Evolutionary conservation across 805 yeast genomes (phyloP).

Genomic region (Scheffersomyces lignosus): DNA sequence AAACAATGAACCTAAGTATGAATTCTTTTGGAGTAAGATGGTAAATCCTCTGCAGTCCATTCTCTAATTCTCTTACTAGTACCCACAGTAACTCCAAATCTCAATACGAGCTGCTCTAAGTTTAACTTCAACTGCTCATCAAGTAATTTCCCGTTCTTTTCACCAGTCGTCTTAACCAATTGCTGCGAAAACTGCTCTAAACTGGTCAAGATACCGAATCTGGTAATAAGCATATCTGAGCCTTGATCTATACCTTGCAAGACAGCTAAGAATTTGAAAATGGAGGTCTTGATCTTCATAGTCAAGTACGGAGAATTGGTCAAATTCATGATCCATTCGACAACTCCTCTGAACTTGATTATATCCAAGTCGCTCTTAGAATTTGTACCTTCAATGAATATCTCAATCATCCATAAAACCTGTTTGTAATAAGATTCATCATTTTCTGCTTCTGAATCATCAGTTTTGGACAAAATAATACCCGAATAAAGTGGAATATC

Average conservation of each 20-base stretch:
- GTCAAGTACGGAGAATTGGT: constrained; percentile 50
- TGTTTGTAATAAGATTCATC: constrained; percentile 57
- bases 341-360: constrained; percentile 51
- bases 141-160: constrained; percentile 11
- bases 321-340: constrained; percentile 68
- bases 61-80: constrained; percentile 56
- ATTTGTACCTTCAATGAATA: constrained; percentile 48
- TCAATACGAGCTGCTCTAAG: constrained; percentile 46
- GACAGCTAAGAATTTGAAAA: constrained; percentile 45
- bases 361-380: constrained; percentile 51
- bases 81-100: constrained; percentile 41
- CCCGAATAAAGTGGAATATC: constrained; percentile 49
- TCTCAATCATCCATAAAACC: constrained; percentile 63
- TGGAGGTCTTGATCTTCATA: constrained; percentile 36
- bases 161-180: constrained; percentile 4
- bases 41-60: constrained; percentile 59
- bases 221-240: constrained; percentile 55
- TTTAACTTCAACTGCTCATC: constrained; percentile 38
- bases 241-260: constrained; percentile 58
- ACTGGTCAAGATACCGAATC: constrained; percentile 44
- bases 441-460: constrained; percentile 31
- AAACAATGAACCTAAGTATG: too few relatives aligned
- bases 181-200: constrained; percentile 15
- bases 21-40: constrained; percentile 43
- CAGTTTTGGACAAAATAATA: constrained; percentile 28